Base-by-base conservation (phyloP, 805 yeast species). In the Helenozyma rhizophorensis region DNA sequence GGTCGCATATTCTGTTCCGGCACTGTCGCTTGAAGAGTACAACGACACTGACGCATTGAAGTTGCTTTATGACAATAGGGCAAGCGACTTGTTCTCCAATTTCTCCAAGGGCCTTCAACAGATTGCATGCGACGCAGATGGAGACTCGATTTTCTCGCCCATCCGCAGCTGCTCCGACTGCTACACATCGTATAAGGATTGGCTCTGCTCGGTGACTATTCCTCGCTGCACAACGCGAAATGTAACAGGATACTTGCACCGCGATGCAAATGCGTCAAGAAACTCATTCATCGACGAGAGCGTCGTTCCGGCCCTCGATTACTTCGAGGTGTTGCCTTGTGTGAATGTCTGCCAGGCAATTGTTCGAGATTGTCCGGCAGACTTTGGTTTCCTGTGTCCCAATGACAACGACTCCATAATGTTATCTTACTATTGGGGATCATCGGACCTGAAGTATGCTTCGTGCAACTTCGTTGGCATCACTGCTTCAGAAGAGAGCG, bases 1-100 rank as follows among this genome's bases (percentile, higher is more conserved):
- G 28, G 94, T 90, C 15, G 93, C 96, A 1, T 90, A 89, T 58
- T 72, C 95, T 0, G 96, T 85, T 0, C 97, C 97, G 0, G 67
- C 56, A 6, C 60, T 60, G 11, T 38, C 35, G 26, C 41, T 19
- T 17, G 29, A 7, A 28, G 37, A 21, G 25, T 38, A 31, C 25
- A 25, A 14, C 22, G 22, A 32, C 14, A 33, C 39, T 7, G 42
- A 32, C 4, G 54, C 47, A 3, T 42, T 62, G 14, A 43, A 31
- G 17, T 18, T 33, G 6, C 48, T 73, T 13, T 90, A 87, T 51
- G 96, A 90, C 51, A 48, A 62, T 25, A 61, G 77, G 42, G 88
- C 96, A 0, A 45, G 51, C 12, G 52, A 56, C 0, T 50, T 75
- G 9, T 90, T 73, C 55, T 45, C 58, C 10, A 84, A 83, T 51